Conservation (phyloP, 1,139 yeast species). For the Pneumocystis carinii region DNA sequence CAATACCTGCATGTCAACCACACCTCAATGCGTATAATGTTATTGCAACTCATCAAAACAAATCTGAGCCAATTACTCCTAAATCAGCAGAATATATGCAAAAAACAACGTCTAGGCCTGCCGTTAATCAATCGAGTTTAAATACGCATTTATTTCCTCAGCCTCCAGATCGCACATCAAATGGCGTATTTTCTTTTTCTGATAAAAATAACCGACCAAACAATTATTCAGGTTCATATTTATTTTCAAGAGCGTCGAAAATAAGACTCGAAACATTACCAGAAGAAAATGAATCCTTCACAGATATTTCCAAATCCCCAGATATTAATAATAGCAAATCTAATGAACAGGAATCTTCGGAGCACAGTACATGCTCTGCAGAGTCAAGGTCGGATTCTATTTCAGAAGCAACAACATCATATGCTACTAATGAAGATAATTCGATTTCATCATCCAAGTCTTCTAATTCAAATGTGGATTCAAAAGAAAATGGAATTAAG, state of each 20-base stretch:
- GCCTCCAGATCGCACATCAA: not conserved
- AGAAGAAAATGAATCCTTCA: not conserved
- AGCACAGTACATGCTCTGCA: not conserved
- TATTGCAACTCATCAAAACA: not conserved
- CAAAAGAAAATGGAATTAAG: not conserved
- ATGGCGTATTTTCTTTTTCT: not conserved
- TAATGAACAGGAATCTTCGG: not conserved
- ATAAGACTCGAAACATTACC: not conserved
- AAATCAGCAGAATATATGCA: not conserved
- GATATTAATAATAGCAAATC: not conserved
- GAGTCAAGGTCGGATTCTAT: not conserved
- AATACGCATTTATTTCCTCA: not conserved
- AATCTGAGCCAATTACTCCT: not conserved
- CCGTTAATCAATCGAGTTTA: not conserved
- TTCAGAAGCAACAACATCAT: not conserved
- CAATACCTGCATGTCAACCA: not conserved
- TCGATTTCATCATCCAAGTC: not conserved
- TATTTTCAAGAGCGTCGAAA: not conserved
- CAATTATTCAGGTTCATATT: not conserved
- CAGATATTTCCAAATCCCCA: not conserved
- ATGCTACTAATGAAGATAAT: not conserved
- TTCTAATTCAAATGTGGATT: not conserved
- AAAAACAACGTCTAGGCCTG: not conserved
- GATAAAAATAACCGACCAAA: not conserved
- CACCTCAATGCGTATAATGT: not conserved